Conservation (phyloP, 441 rosid genomes). For the Brassica hybrid region DNA sequence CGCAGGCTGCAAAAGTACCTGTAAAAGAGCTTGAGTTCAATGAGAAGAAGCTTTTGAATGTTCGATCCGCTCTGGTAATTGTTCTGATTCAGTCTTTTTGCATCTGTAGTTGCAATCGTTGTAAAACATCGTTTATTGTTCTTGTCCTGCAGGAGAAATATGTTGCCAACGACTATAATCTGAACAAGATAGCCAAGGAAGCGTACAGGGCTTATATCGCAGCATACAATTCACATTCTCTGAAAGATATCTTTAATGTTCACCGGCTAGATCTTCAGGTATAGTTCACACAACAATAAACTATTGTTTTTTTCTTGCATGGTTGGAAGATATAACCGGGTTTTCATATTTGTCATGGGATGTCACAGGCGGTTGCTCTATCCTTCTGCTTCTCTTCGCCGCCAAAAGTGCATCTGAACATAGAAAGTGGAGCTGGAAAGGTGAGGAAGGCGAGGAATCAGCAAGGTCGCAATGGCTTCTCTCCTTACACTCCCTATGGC, state of each 20-base stretch:
- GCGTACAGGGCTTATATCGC: slow-evolving; percentile 91
- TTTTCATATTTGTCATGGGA: slow-evolving; percentile 8
- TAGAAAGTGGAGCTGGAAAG: slow-evolving; percentile 89
- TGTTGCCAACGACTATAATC: slow-evolving; percentile 70
- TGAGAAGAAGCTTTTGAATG: slow-evolving; percentile 83
- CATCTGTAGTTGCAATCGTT: neutral
- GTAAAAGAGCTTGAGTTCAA: slow-evolving; percentile 92
- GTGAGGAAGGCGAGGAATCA: slow-evolving; percentile 65
- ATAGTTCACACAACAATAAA: neutral
- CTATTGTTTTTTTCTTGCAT: neutral
- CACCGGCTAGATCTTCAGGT: slow-evolving; percentile 97
- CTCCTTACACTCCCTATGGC: slow-evolving; percentile 82
- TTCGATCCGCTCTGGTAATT: slow-evolving; percentile 82
- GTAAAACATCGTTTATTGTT: slow-evolving; percentile 17
- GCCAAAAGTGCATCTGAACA: slow-evolving; percentile 85
- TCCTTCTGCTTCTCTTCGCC: slow-evolving; percentile 94
- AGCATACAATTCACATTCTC: slow-evolving; percentile 93
- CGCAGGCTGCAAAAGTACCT: slow-evolving; percentile 91
- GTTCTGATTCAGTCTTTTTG: slow-evolving; percentile 16
- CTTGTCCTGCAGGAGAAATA: slow-evolving; percentile 70
- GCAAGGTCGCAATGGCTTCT: slow-evolving; percentile 65
- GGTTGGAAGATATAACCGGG: neutral
- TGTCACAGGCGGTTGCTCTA: slow-evolving; percentile 82
- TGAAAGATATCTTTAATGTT: slow-evolving; percentile 81
- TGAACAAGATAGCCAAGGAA: slow-evolving; percentile 91